Percentiles rank a stretch among this genome's conserved stretches.
Evolutionary conservation across 2,329 filamentous ascomycete genomes (phyloP).

Genomic region (Bisporella sp.): DNA sequence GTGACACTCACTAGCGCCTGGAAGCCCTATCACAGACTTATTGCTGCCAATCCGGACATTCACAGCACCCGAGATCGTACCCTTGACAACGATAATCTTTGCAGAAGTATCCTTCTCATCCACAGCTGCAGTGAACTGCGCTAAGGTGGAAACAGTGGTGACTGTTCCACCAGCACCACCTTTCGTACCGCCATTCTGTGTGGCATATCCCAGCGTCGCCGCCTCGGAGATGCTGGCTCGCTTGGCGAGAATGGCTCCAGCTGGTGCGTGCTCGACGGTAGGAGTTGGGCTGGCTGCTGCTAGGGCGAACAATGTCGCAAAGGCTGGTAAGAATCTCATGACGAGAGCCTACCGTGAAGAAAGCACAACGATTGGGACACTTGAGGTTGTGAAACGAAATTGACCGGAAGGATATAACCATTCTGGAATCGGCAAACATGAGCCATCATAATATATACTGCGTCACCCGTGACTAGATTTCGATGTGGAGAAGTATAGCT

Average conservation of each 20-base stretch:
- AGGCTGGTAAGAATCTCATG: neutral
- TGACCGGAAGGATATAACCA: too few relatives aligned
- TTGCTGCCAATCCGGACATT: slow-evolving; percentile 24
- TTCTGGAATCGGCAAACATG: too few relatives aligned
- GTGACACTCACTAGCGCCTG: slow-evolving; percentile 25
- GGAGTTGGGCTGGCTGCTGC: slow-evolving; percentile 42
- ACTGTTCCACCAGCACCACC: slow-evolving; percentile 38
- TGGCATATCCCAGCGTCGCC: slow-evolving; percentile 36
- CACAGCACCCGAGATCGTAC: slow-evolving; percentile 21
- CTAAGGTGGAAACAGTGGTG: slow-evolving; percentile 38
- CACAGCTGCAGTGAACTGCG: slow-evolving; percentile 32
- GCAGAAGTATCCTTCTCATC: slow-evolving; percentile 33
- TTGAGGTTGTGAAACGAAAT: too few relatives aligned
- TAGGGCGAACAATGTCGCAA: neutral
- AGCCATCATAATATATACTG: too few relatives aligned
- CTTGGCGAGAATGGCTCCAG: slow-evolving; percentile 28
- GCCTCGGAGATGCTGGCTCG: slow-evolving; percentile 33
- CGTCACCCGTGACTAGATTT: too few relatives aligned
- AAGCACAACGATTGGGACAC: too few relatives aligned
- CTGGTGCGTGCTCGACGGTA: slow-evolving; percentile 29
- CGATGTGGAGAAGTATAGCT: too few relatives aligned
- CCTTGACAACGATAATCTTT: slow-evolving; percentile 37
- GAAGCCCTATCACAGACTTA: slow-evolving; percentile 45
- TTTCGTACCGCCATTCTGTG: slow-evolving; percentile 37
- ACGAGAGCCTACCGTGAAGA: too few relatives aligned